A percentile compares a stretch with the other conserved stretches of the same genome.
phyloP scores from a whole-genome alignment of 306 rosid species.

The Coriaria nepalensis region DNA sequence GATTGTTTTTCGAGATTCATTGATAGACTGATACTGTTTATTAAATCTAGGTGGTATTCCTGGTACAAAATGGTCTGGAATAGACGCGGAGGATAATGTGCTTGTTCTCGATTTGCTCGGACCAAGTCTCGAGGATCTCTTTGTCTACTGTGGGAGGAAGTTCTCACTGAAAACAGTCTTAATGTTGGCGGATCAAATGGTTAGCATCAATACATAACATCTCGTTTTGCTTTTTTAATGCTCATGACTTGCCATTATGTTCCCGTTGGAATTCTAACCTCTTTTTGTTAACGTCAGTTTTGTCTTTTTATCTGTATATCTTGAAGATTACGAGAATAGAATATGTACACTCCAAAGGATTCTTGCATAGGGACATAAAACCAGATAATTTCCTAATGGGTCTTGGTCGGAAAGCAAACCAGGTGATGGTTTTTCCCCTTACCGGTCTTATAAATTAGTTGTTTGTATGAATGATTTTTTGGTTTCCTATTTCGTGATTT shows the following conservation, averaged over 20 bases:
- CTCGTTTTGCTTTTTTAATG: not conserved
- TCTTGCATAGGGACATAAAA: conserved; percentile 79
- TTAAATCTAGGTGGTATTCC: conserved; percentile 60
- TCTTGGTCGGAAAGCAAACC: conserved; percentile 96
- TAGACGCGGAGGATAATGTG: conserved; percentile 70
- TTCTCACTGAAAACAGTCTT: conserved; percentile 77
- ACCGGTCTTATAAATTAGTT: not conserved
- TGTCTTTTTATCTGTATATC: not conserved
- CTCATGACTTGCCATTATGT: no score
- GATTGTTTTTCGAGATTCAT: not conserved
- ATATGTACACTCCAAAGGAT: conserved; percentile 90
- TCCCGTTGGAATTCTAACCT: no score
- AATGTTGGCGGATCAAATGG: conserved; percentile 96
- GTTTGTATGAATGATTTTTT: not conserved
- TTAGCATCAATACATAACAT: conserved; percentile 18
- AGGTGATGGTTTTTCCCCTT: conserved; percentile 28
- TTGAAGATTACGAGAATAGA: conserved; percentile 74
- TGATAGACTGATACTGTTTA: no score
- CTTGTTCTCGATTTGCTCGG: conserved; percentile 83
- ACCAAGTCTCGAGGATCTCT: conserved; percentile 92
- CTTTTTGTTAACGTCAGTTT: not conserved
- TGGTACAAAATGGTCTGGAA: conserved; percentile 69
- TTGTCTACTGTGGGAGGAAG: conserved; percentile 77
- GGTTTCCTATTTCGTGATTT: conserved; percentile 4
- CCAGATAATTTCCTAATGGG: conserved; percentile 99